Base-by-base conservation (phyloP, 2,329 filamentous ascomycete genomes). In the Lachnellula occidentalis region DNA sequence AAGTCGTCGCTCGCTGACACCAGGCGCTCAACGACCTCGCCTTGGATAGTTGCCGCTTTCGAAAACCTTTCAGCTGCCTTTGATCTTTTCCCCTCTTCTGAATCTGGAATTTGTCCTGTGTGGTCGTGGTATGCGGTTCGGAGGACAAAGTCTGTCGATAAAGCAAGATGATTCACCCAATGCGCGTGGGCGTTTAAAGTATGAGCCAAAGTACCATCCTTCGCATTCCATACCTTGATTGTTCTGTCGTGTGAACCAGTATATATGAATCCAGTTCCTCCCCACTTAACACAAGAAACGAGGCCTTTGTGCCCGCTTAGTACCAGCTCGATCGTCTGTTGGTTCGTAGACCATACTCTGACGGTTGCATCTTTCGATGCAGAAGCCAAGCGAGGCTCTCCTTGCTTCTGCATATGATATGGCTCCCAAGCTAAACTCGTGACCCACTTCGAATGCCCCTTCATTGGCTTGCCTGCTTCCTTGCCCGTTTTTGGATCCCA, bases 1-100 rank as follows among this genome's bases (percentile, higher is more conserved):
- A 92, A 95, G 71, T 99, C 94, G 68, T 97, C 94, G 61, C 87
- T 92, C 2, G 92, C 94, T 8, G 91, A 95, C 2, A 95, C 88
- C 4, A 97, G 74, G 27, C 89, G 82, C 74, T 99, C 94, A 1
- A 88, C 83, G 21, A 95, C 78, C 66, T 86, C 83, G 24, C 88
- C 88, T 60, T 86, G 82, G 27, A 91, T 78, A 2, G 79, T 88
- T 5, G 90, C 90, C 1, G 91, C 91, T 68, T 91, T 90, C 64
- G 94, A 85, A 67, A 96, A 97, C 24, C 91, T 82, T 63, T 87
- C 81, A 69, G 85, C 87, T 0, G 94, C 92, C 69, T 90, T 90
- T 6, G 78, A 76, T 15, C 86, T 74, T 72, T 87, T 92, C 46
- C 80, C 89, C 60, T 88, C 86, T 1, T 85, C 82, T 0, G 82